Base-by-base conservation (phyloP, 2,329 filamentous ascomycete genomes). In the Dactylellina cionopaga region DNA sequence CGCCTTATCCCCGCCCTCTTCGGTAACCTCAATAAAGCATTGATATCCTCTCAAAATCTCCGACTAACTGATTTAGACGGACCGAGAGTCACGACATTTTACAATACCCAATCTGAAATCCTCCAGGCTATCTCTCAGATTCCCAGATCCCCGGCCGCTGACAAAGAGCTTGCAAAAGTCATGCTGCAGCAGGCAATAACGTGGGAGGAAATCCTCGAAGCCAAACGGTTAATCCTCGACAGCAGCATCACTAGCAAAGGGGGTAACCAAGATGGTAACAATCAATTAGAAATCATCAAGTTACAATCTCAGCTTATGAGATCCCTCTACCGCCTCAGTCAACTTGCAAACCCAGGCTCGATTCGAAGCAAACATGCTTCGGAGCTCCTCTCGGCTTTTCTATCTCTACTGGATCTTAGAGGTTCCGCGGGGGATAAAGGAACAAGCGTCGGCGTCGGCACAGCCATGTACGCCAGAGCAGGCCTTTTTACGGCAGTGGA, bases 181-280 rank as follows among this genome's bases (percentile, higher is more conserved):
- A 54, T 72, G 2, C 29, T 72, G 13, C 22, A 29, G 19, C 68
- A 72, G 13, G 68, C 68, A 0, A 27, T 65, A 27, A 65, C 68
- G 41, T 72, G 68, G 68, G 68, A 72, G 22, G 68, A 72, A 22
- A 37, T 72, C 24, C 59, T 72, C 19, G 68, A 72, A 39, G 68
- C 52, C 13, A 72, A 72, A 19, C 35, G 37, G 13, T 35, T 72
- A 24, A 44, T 72, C 7, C 44, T 60, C 22, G 44, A 64, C 37
- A 60, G 55, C 44, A 37, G 41, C 44, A 24, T 11, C 13, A 55
- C 33, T 9, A 19, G 29, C 22, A 7, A 55, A 27, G n/a, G n/a
- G n/a, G n/a, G n/a, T n/a, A n/a, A n/a, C n/a, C n/a, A n/a, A n/a
- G n/a, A n/a, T n/a, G n/a, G n/a, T n/a, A n/a, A n/a, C n/a, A 11